Evolutionary conservation across 2,329 filamentous ascomycete genomes (phyloP), one percentile per base, ranked within the genome.

Genomic region (Fusarium camptoceras): DNA sequence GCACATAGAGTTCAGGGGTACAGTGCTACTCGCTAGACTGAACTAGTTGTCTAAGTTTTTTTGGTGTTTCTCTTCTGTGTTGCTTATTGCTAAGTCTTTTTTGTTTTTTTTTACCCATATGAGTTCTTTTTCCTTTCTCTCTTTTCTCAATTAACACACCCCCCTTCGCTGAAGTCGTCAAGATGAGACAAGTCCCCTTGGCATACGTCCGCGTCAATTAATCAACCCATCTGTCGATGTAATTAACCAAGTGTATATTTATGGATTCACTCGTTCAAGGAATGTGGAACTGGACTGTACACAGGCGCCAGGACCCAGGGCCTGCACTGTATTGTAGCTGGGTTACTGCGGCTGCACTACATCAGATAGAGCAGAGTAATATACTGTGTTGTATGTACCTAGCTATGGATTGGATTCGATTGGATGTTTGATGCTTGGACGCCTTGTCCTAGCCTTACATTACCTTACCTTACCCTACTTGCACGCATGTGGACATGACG

Each of bases 141-240:
- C 54, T 59, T 64, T 47, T 55, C 55, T 65, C 53, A 25, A 47
- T 18, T 44, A 64, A 64, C 30, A 14, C 51, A 14, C 62, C 56
- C 53, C 53, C 54, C 71, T 56, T 69, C 70, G 67, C 59, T 56
- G 59, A 39, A 59, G 59, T 50, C 55, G 46, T 72, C 66, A 64
- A 70, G 66, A 70, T 74, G 69, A 76, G 75, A 76, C 74, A 75
- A 44, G 34, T 60, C 61, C 64, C 64, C 61, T 63, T 67, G 68
- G 61, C 66, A 68, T 70, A 73, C 42, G 61, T 49, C 63, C 73
- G 73, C 65, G 72, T 73, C 75, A 76, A 73, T 73, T 57, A 65
- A 65, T 74, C 37, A 56, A 48, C 44, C 15, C 27, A 28, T 51
- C 18, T 39, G 15, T 51, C 48, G n/a, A 51, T 39, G 25, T 27